Conservation (phyloP, 495 filamentous ascomycete species). For the Thozetella sp. region DNA sequence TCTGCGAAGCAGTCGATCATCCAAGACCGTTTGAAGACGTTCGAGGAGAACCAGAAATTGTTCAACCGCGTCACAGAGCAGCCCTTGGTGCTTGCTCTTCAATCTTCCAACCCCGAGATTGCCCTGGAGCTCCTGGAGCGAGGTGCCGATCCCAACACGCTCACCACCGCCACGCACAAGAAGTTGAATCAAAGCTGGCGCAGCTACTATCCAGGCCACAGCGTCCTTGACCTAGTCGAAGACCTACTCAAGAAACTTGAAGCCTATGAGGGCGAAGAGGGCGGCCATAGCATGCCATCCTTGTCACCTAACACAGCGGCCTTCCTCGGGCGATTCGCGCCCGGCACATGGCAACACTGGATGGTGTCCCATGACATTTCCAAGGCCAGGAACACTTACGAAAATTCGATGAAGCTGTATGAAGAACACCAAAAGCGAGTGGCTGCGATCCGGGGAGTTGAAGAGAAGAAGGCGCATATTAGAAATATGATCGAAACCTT, state of each 20-base stretch:
- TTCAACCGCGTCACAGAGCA: slow-evolving; percentile 48
- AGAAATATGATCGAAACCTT: slow-evolving; percentile 47
- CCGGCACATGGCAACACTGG: slow-evolving; percentile 57
- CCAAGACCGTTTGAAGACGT: slow-evolving; percentile 19
- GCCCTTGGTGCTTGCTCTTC: slow-evolving; percentile 61
- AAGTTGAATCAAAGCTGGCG: slow-evolving; percentile 22
- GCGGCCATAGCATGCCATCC: background rate
- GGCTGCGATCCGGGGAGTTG: slow-evolving; percentile 28
- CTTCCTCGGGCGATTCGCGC: slow-evolving; percentile 43
- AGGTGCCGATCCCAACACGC: slow-evolving; percentile 59
- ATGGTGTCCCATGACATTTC: slow-evolving; percentile 36
- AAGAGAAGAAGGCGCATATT: slow-evolving; percentile 55
- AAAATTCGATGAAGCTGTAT: slow-evolving; percentile 20
- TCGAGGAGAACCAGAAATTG: slow-evolving; percentile 39
- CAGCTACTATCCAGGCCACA: slow-evolving; percentile 27
- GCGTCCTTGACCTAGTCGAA: slow-evolving; percentile 58
- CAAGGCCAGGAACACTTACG: slow-evolving; percentile 3
- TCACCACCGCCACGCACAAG: slow-evolving; percentile 35
- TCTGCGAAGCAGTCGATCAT: slow-evolving; percentile 29
- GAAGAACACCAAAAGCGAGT: slow-evolving; percentile 28
- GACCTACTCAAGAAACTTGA: slow-evolving; percentile 47
- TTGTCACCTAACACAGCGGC: slow-evolving; percentile 26
- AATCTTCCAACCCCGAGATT: slow-evolving; percentile 45
- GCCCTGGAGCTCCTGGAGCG: slow-evolving; percentile 57
- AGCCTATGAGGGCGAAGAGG: slow-evolving; percentile 36